Conservation (phyloP, 495 filamentous ascomycete genomes). For the Xylaria longipes region DNA sequence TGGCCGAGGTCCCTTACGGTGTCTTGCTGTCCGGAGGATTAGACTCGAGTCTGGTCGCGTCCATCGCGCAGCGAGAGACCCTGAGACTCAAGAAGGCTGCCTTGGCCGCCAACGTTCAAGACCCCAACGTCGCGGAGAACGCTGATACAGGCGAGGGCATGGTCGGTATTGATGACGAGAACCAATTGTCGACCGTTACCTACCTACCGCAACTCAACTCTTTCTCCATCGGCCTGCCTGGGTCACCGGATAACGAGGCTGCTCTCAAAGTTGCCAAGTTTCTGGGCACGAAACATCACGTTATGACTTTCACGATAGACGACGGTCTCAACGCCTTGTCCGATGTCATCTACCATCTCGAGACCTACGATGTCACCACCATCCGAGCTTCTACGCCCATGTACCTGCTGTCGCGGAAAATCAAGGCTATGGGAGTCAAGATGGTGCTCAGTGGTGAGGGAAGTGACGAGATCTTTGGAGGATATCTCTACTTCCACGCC, state of each 20-base stretch:
- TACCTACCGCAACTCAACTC: constrained; percentile 94
- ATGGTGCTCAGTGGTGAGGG: constrained; percentile 98
- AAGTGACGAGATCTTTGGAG: constrained; percentile 96
- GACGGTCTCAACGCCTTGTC: constrained; percentile 94
- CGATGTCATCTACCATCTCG: constrained; percentile 97
- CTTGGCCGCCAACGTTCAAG: constrained; percentile 52
- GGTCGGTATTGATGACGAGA: constrained; percentile 91
- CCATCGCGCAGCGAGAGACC: constrained; percentile 94
- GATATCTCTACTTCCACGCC: constrained; percentile 97
- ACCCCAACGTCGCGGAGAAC: constrained; percentile 48
- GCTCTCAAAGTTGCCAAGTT: constrained; percentile 91
- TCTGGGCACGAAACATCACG: constrained; percentile 95
- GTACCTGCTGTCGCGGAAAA: constrained; percentile 96
- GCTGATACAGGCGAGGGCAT: constrained; percentile 67
- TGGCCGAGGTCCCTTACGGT: constrained; percentile 98
- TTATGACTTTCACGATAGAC: constrained; percentile 96
- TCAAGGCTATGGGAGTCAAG: constrained; percentile 98
- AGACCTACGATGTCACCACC: constrained; percentile 97
- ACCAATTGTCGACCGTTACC: constrained; percentile 88
- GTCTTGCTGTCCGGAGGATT: constrained; percentile 94
- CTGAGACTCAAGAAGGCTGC: constrained; percentile 71
- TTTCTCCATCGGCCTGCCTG: constrained; percentile 95
- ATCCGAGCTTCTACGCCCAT: constrained; percentile 98
- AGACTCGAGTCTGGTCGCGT: constrained; percentile 92
- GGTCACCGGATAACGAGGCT: constrained; percentile 87